phyloP scores from a whole-genome alignment of 2,329 filamentous ascomycete species.

The Talaromyces sp. region DNA sequence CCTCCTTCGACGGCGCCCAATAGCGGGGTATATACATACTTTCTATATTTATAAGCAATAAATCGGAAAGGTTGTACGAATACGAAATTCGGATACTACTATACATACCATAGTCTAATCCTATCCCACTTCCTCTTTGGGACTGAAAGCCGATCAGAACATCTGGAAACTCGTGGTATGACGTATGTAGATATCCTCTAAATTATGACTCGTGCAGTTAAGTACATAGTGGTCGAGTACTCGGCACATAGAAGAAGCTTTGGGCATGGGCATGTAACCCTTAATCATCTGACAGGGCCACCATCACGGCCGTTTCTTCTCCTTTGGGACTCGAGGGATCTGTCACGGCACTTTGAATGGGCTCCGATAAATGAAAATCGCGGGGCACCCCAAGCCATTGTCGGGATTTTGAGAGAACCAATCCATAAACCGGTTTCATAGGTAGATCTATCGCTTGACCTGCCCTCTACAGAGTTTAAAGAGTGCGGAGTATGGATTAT shows the following conservation, averaged over 20 bases:
- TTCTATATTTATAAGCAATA: background rate
- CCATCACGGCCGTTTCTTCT: background rate
- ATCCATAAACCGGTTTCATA: background rate
- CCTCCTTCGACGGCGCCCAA: background rate
- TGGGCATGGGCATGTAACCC: background rate
- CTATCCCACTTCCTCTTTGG: background rate
- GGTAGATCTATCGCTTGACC: background rate
- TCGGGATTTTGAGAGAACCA: background rate
- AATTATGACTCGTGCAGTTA: background rate
- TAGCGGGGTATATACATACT: background rate
- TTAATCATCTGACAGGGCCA: slow-evolving; percentile 10
- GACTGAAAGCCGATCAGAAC: background rate
- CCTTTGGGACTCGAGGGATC: background rate
- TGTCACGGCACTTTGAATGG: background rate
- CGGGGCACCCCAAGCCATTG: background rate
- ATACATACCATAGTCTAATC: background rate
- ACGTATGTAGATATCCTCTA: background rate
- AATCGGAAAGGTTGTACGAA: background rate
- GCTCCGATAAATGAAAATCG: background rate
- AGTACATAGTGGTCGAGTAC: background rate
- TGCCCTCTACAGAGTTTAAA: background rate
- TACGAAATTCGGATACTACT: background rate
- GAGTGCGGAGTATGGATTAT: background rate
- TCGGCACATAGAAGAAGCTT: background rate
- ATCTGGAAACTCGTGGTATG: background rate